Evolutionary conservation across 805 yeast species (phyloP).

Genomic region (Kockiozyma suomiensis): DNA sequence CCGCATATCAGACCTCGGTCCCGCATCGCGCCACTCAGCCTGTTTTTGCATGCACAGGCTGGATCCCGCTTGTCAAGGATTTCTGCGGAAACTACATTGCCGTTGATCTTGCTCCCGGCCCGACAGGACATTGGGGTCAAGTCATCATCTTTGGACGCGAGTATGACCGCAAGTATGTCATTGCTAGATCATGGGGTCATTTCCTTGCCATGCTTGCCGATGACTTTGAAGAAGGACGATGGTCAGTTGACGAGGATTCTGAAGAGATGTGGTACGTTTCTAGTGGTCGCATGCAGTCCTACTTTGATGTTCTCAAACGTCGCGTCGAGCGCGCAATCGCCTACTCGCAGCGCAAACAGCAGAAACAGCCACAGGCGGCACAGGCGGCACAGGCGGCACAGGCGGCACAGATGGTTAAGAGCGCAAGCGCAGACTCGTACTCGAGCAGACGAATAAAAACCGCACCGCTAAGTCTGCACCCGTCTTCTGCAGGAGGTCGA

Average conservation of each 20-base stretch:
- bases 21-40: slow-evolving; percentile 77
- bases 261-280: slow-evolving; percentile 55
- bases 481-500: slow-evolving; percentile 9
- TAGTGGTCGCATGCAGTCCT: slow-evolving; percentile 72
- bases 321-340: slow-evolving; percentile 43
- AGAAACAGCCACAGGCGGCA: neutral
- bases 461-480: slow-evolving; percentile 3
- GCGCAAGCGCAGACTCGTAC: neutral
- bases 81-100: slow-evolving; percentile 90
- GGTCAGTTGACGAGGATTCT: slow-evolving; percentile 64
- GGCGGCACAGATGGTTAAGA: neutral
- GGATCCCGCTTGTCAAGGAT: slow-evolving; percentile 93
- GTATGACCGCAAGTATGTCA: slow-evolving; percentile 82
- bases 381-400: neutral
- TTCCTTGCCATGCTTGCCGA: slow-evolving; percentile 80
- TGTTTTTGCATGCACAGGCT: slow-evolving; percentile 81
- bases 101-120: slow-evolving; percentile 82
- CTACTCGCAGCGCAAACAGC: neutral
- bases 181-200: slow-evolving; percentile 88
- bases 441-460: slow-evolving; percentile 6
- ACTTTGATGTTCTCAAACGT: slow-evolving; percentile 59
- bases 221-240: slow-evolving; percentile 83
- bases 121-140: slow-evolving; percentile 82
- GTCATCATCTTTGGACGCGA: slow-evolving; percentile 92
- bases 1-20: slow-evolving; percentile 56